A percentile compares a stretch with the other conserved stretches of the same genome.
phyloP scores from a whole-genome alignment of 1,284 basidiomycete species.

The Fistulina hepatica region DNA sequence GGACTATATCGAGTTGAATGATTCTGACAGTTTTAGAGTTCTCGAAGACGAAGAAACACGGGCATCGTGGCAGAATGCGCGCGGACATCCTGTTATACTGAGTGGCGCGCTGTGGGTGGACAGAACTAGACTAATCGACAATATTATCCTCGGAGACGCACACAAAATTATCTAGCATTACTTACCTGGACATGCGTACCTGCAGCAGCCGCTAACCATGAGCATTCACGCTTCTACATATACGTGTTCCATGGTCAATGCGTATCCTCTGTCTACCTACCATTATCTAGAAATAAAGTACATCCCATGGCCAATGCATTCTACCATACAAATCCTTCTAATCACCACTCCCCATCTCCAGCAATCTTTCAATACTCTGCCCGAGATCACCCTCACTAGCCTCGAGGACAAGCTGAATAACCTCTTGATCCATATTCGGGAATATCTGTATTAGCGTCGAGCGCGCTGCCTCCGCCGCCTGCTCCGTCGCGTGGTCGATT shows the following conservation, averaged over 20 bases:
- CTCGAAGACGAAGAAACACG: slow-evolving; percentile 27
- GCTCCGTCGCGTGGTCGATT: slow-evolving; percentile 67
- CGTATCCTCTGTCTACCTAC: too few relatives aligned
- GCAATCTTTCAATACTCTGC: slow-evolving; percentile 73
- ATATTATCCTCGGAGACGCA: slow-evolving; percentile 63
- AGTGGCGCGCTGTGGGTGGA: slow-evolving; percentile 88
- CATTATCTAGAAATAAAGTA: too few relatives aligned
- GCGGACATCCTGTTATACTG: slow-evolving; percentile 51
- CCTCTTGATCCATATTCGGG: slow-evolving; percentile 68
- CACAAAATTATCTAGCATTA: slow-evolving; percentile 20
- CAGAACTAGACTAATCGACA: slow-evolving; percentile 87
- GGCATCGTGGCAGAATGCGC: slow-evolving; percentile 14
- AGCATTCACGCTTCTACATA: too few relatives aligned
- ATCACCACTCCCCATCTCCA: slow-evolving; percentile 63
- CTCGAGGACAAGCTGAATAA: slow-evolving; percentile 80
- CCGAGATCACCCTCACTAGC: slow-evolving; percentile 83
- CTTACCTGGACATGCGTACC: background rate
- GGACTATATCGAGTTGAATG: slow-evolving; percentile 89
- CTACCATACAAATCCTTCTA: slow-evolving; percentile 13
- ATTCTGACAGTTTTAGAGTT: slow-evolving; percentile 65
- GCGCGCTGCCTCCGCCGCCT: slow-evolving; percentile 50
- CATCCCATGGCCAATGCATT: too few relatives aligned
- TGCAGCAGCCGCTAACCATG: too few relatives aligned
- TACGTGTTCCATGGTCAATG: too few relatives aligned
- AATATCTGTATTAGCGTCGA: slow-evolving; percentile 82